Evolutionary conservation across 768 basidiomycete species (phyloP).

Genomic region (Xerocomellus chrysenteron): DNA sequence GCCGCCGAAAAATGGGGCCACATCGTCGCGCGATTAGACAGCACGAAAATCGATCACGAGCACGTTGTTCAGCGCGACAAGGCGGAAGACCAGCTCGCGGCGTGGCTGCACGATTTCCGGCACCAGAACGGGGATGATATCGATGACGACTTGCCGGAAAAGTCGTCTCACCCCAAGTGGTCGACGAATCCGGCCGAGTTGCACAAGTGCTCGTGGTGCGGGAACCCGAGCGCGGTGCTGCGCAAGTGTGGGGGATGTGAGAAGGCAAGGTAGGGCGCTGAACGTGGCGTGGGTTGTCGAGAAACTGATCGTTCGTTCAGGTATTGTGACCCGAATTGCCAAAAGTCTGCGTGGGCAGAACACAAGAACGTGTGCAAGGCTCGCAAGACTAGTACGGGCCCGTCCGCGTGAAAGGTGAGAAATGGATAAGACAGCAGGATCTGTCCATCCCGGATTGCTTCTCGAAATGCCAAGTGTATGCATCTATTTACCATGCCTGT

Average conservation of each 20-base stretch:
- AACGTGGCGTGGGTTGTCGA: neutral
- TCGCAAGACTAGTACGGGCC: neutral
- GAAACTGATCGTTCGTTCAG: neutral
- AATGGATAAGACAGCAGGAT: neutral
- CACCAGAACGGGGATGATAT: constrained; percentile 40
- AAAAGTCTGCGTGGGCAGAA: constrained; percentile 16
- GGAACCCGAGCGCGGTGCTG: constrained; percentile 58
- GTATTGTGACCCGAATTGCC: constrained; percentile 16
- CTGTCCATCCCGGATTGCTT: neutral
- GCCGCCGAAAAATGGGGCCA: constrained; percentile 49
- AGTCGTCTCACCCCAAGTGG: constrained; percentile 43
- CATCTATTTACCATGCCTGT: neutral
- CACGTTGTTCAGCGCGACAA: constrained; percentile 38
- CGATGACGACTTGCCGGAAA: constrained; percentile 31
- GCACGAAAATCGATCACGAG: constrained; percentile 29
- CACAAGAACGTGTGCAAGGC: constrained; percentile 12
- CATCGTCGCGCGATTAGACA: constrained; percentile 40
- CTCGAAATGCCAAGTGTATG: neutral
- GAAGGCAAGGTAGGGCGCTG: constrained; percentile 35
- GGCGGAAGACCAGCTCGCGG: constrained; percentile 55
- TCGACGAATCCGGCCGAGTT: constrained; percentile 49
- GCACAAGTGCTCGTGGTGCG: constrained; percentile 63
- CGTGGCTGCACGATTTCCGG: constrained; percentile 54
- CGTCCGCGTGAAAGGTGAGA: neutral
- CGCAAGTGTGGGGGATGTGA: constrained; percentile 51